A percentile compares a stretch with the other conserved stretches of the same genome.
Evolutionary conservation across 768 basidiomycete species (phyloP).

Genomic region (Candolleomyces eurysporus): DNA sequence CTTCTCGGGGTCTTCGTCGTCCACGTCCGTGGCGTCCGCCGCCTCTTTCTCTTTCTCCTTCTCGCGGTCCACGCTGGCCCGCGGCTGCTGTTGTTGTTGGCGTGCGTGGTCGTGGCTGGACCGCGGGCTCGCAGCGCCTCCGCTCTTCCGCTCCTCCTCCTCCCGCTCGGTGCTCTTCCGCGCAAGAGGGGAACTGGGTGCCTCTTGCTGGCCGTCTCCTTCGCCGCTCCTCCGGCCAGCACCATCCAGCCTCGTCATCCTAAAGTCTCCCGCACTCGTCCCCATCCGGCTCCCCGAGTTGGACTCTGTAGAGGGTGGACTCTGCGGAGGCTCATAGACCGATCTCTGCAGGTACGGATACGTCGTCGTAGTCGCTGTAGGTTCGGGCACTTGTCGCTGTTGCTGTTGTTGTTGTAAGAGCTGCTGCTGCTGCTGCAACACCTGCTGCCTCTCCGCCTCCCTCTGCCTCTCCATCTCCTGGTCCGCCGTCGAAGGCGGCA

Average conservation of each 20-base stretch:
- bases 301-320: slow-evolving; percentile 6
- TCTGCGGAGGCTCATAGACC: slow-evolving; percentile 2
- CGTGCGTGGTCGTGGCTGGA: not conserved
- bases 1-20: no score
- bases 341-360: slow-evolving; percentile 46
- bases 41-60: no score
- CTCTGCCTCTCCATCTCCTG: slow-evolving; percentile 22
- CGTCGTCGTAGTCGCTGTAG: slow-evolving; percentile 52
- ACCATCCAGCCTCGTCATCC: slow-evolving; percentile 23
- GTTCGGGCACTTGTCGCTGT: slow-evolving; percentile 38
- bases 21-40: no score
- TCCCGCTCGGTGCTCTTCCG: not conserved
- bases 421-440: slow-evolving; percentile 19
- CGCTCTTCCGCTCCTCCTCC: not conserved
- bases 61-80: no score
- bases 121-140: no score
- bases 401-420: slow-evolving; percentile 1
- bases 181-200: not conserved
- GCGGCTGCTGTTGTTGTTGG: slow-evolving; percentile 14
- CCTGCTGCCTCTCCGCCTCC: not conserved
- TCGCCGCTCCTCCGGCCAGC: slow-evolving; percentile 63
- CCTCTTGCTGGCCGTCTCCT: slow-evolving; percentile 10
- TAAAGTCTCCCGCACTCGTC: not conserved
- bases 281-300: slow-evolving; percentile 4
- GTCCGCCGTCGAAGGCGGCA: slow-evolving; percentile 77